These are phyloP conservation scores for Jamesozyma gamospora DNA, from an alignment of 805 yeast species.

Conservation along the genomic window DNA sequence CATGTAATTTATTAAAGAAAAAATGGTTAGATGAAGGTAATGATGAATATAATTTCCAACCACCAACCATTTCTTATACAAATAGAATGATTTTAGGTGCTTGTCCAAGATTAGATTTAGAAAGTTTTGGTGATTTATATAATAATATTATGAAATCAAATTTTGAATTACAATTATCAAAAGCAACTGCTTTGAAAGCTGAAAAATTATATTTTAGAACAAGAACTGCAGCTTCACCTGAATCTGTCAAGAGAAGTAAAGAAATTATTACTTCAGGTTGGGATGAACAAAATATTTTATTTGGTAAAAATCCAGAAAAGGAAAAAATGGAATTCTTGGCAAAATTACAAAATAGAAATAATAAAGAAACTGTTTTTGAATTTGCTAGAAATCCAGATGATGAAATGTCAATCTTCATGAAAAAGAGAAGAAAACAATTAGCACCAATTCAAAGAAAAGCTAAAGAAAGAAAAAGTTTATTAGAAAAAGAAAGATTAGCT, in stretches of 20 bases:
- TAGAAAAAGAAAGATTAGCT: slow-evolving; percentile 64
- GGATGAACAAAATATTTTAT: slow-evolving; percentile 79
- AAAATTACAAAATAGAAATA: slow-evolving; percentile 54
- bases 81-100: slow-evolving; percentile 76
- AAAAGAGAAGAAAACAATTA: slow-evolving; percentile 71
- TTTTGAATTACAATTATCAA: slow-evolving; percentile 57
- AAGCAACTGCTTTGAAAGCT: slow-evolving; percentile 72
- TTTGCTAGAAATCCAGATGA: slow-evolving; percentile 59
- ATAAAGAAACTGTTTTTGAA: slow-evolving; percentile 91
- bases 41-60: slow-evolving; percentile 31
- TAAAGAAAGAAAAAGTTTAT: slow-evolving; percentile 52
- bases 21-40: slow-evolving; percentile 34
- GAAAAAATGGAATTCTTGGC: slow-evolving; percentile 67
- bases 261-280: slow-evolving; percentile 69
- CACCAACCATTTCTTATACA: slow-evolving; percentile 60
- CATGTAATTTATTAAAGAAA: slow-evolving; percentile 41
- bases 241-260: slow-evolving; percentile 76
- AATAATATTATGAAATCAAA: slow-evolving; percentile 49
- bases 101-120: slow-evolving; percentile 64
- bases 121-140: slow-evolving; percentile 60
- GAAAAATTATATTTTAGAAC: slow-evolving; percentile 82
- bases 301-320: slow-evolving; percentile 64
- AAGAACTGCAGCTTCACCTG: slow-evolving; percentile 75
- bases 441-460: slow-evolving; percentile 82
- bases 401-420: slow-evolving; percentile 72